phyloP scores from a whole-genome alignment of 2,329 filamentous ascomycete genomes.

The Bipolaris gigantea region DNA sequence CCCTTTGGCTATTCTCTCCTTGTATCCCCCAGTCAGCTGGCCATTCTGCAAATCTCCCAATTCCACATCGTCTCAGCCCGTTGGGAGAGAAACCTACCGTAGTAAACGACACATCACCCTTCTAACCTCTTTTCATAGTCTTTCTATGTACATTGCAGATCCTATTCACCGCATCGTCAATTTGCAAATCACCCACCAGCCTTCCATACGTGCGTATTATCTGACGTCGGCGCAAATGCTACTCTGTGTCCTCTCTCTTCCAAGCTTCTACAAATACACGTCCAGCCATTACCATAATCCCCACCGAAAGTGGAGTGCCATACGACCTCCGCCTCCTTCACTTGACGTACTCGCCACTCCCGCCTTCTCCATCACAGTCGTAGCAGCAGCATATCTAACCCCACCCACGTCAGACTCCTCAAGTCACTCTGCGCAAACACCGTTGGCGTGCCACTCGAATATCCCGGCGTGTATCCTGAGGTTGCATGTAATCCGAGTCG shows the following conservation, averaged over 20 bases:
- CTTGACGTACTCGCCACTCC: neutral
- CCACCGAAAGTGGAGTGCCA: neutral
- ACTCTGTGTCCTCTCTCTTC: neutral
- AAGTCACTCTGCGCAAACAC: neutral
- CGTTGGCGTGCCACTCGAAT: neutral
- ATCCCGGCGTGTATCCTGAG: neutral
- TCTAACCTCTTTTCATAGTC: no score
- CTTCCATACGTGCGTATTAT: neutral
- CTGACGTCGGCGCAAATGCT: no score
- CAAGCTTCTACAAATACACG: neutral
- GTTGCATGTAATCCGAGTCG: neutral
- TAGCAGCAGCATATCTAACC: slow-evolving; percentile 7
- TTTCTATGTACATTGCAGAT: no score
- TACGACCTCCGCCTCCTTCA: neutral
- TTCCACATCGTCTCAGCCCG: no score
- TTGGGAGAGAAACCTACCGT: no score
- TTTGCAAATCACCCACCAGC: neutral
- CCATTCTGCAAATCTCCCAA: no score
- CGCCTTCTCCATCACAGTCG: slow-evolving; percentile 5
- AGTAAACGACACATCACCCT: no score
- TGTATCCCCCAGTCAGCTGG: neutral
- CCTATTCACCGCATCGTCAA: no score
- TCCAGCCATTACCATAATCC: neutral
- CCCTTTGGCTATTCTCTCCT: neutral
- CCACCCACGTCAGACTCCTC: neutral